Conservation (phyloP, 306 rosid species). For the Vachellia collinsii region DNA sequence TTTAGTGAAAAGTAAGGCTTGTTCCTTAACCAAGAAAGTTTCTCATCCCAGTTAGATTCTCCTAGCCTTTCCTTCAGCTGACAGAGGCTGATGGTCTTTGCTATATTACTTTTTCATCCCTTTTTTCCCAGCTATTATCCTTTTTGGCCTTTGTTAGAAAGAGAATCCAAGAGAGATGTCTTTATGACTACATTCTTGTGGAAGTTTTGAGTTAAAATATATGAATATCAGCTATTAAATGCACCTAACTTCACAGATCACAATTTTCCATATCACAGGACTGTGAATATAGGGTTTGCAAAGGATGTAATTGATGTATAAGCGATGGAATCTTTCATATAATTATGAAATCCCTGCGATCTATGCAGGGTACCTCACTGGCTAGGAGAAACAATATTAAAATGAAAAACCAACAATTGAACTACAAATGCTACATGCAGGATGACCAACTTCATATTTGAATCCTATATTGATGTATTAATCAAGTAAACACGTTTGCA, state of each 20-base stretch:
- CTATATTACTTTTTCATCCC: background rate
- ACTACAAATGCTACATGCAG: background rate
- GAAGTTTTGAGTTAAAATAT: conserved; percentile 20
- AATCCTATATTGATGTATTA: conserved; percentile 21
- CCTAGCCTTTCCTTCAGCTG: conserved; percentile 21
- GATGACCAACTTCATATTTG: conserved; percentile 3
- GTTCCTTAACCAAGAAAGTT: conserved; percentile 13
- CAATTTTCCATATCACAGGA: background rate
- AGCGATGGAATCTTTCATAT: conserved; percentile 2
- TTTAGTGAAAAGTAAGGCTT: conserved; percentile 32
- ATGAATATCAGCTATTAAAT: background rate
- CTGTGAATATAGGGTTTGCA: background rate
- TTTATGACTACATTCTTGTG: conserved; percentile 32
- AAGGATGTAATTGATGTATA: background rate
- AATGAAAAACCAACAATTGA: conserved; percentile 1
- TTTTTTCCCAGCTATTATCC: conserved; percentile 15
- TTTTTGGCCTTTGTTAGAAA: conserved; percentile 39
- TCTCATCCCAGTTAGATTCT: conserved; percentile 19
- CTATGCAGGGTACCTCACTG: background rate
- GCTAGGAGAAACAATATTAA: background rate
- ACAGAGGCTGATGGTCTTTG: conserved; percentile 13
- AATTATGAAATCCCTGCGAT: background rate
- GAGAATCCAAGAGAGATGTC: conserved; percentile 32
- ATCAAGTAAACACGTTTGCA: conserved; percentile 4
- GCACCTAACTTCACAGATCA: background rate